phyloP scores from a whole-genome alignment of 768 basidiomycete species.

The Gyrodon lividus region DNA sequence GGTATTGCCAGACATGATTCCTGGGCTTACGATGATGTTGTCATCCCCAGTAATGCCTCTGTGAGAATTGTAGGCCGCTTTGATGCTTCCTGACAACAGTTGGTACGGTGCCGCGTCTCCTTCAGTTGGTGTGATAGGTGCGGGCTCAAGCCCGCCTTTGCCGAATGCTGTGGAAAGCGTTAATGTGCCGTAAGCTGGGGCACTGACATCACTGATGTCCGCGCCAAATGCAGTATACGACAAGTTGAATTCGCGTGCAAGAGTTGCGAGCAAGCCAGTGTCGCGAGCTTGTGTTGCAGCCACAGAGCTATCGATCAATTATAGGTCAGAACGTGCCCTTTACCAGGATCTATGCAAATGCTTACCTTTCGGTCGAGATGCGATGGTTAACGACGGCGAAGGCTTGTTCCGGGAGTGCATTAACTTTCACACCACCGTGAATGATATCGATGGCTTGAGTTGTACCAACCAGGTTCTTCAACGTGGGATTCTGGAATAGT shows the following conservation, averaged over 20 bases:
- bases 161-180: conserved; percentile 48
- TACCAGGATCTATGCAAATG: neutral
- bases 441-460: conserved; percentile 79
- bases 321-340: neutral
- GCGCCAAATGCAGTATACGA: conserved; percentile 58
- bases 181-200: conserved; percentile 44
- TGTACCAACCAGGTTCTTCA: conserved; percentile 55
- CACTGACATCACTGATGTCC: conserved; percentile 33
- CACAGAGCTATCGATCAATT: conserved; percentile 30
- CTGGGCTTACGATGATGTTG: conserved; percentile 43
- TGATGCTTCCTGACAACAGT: conserved; percentile 64
- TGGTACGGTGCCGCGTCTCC: conserved; percentile 38
- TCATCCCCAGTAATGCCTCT: conserved; percentile 36
- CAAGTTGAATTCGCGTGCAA: conserved; percentile 55
- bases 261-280: conserved; percentile 38
- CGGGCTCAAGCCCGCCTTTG: conserved; percentile 55
- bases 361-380: conserved; percentile 58
- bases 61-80: conserved; percentile 55
- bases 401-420: conserved; percentile 76
- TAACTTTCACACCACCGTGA: conserved; percentile 67
- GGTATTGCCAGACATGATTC: conserved; percentile 61
- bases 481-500: conserved; percentile 38
- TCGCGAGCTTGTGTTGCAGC: conserved; percentile 46
- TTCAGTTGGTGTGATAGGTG: conserved; percentile 55
- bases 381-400: conserved; percentile 73